Conservation (phyloP, 2,329 filamentous ascomycete genomes). For the Didymella arachidicola region DNA sequence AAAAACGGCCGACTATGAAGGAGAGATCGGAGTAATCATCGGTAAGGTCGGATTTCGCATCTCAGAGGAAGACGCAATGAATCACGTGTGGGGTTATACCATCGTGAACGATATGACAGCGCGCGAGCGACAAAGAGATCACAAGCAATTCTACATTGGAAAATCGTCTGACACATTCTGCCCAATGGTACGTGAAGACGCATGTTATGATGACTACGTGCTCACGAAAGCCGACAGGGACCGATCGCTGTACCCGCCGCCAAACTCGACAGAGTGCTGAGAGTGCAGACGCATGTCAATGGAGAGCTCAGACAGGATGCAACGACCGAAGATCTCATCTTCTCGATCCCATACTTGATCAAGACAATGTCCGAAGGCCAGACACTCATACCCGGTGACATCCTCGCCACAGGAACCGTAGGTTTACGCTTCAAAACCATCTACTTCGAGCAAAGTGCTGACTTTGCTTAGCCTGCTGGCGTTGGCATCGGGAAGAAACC, state of each 20-base stretch:
- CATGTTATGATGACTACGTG: not conserved
- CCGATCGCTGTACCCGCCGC: not conserved
- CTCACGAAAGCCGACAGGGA: not conserved
- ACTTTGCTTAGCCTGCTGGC: not conserved
- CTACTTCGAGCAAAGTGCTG: not conserved
- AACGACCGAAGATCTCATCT: not conserved
- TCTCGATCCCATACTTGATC: not conserved
- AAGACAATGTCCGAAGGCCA: not conserved
- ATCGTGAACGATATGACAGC: slow-evolving; percentile 55
- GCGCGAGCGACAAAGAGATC: slow-evolving; percentile 44
- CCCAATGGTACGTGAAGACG: not conserved
- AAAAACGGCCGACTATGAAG: slow-evolving; percentile 62
- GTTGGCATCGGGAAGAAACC: not conserved
- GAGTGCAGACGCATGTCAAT: not conserved
- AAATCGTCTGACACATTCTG: slow-evolving; percentile 44
- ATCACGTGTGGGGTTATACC: slow-evolving; percentile 65
- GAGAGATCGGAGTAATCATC: slow-evolving; percentile 65
- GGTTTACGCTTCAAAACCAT: not conserved
- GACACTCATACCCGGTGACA: not conserved
- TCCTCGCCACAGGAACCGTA: not conserved
- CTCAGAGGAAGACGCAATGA: slow-evolving; percentile 48
- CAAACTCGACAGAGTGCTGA: not conserved
- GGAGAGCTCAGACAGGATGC: not conserved
- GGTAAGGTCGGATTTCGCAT: not conserved
- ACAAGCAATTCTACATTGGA: slow-evolving; percentile 68